Evolutionary conservation across 2,329 filamentous ascomycete species (phyloP), one percentile per base, ranked within the genome.

Genomic region (Mycocentrospora acerina): DNA sequence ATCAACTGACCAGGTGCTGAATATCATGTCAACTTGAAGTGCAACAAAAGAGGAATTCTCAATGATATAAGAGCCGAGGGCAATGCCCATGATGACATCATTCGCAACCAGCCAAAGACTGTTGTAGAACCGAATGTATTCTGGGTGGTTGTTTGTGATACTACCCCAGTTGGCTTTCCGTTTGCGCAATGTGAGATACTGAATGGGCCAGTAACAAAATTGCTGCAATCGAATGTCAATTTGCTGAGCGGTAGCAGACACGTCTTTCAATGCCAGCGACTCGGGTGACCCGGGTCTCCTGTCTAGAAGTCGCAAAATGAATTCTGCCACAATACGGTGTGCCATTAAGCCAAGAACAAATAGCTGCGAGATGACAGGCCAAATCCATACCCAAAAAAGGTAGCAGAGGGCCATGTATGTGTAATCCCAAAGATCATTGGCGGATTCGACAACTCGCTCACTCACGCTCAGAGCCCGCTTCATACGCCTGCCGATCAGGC

Each of bases 41-140:
- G 90, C 90, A 2, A 95, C 89, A 76, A 86, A 88, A 38, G 82
- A 78, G 2, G 89, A 85, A 57, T 98, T 96, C 63, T 98, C 93
- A 46, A 97, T 91, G 46, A 98, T 95, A 66, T 95, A 98, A 1
- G 90, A 95, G 0, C 93, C 94, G 7, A 98, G 71, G 2, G 93
- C 93, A 52, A 98, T 96, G 17, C 93, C 94, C 43, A 98, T 97
- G 50, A 98, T 98, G 31, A 98, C 86, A 70, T 98, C 93, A 71
- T 98, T 98, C 19, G 90, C 90, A 15, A 98, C 93, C 7, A 98
- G 85, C 93, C 93, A 98, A 4, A 98, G 74, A 59, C 90, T 96
- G 67, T 98, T 98, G 72, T 97, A 98, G 69, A 98, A 98, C 12
- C 93, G 86, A 52, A 98, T 98, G 66, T 98, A 98, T 66, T 98